Conservation (phyloP, 352 stramenopile species). For the Phytopythium vexans region DNA sequence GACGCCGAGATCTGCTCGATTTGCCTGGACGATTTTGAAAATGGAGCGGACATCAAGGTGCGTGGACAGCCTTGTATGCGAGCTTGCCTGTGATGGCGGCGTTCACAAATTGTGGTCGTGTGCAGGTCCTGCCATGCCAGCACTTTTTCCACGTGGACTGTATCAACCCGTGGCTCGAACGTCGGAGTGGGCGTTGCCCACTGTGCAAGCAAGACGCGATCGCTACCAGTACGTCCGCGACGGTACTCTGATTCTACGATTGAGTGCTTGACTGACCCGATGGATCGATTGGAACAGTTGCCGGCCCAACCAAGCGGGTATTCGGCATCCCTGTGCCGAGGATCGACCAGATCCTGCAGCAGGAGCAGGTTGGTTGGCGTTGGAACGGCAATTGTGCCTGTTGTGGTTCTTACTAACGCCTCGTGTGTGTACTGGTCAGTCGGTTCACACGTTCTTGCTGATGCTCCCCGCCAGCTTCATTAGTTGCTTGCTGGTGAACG, state of each 20-base stretch:
- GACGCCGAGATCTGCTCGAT: conserved; percentile 63
- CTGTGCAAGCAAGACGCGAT: conserved; percentile 86
- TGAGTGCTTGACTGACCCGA: neutral
- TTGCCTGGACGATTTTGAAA: conserved; percentile 72
- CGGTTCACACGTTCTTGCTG: conserved; percentile 75
- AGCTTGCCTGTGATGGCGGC: neutral
- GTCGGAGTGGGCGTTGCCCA: conserved; percentile 68
- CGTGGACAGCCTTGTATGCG: neutral
- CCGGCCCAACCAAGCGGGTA: conserved; percentile 48
- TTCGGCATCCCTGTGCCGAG: conserved; percentile 58
- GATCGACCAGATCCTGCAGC: conserved; percentile 68
- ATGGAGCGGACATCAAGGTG: conserved; percentile 53
- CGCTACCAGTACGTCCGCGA: conserved; percentile 33
- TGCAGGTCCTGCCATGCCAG: conserved; percentile 72
- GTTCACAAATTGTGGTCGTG: neutral
- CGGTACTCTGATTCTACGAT: conserved; percentile 2
- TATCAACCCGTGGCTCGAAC: conserved; percentile 85
- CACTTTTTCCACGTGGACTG: conserved; percentile 86
- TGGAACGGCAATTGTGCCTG: neutral
- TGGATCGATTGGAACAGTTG: conserved; percentile 13
- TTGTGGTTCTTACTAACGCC: conserved; percentile 7
- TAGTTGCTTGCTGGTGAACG: conserved; percentile 80
- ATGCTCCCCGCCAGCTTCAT: conserved; percentile 79
- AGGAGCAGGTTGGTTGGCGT: conserved; percentile 55
- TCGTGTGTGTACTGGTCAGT: conserved; percentile 33